phyloP scores from a whole-genome alignment of 805 yeast species.

The Saturnispora dispora region DNA sequence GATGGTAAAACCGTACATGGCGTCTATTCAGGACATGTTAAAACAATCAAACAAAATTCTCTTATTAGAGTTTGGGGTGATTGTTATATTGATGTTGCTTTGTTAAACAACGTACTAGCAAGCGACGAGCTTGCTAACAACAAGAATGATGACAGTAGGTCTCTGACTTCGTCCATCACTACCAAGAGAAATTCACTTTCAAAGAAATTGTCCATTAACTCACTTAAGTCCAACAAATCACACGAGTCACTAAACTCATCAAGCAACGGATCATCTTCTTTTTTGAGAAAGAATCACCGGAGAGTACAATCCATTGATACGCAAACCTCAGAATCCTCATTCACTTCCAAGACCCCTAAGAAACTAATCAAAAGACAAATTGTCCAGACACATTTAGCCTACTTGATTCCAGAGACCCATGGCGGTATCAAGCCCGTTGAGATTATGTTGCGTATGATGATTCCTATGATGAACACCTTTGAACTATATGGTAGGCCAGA shows the following conservation, averaged over 20 bases:
- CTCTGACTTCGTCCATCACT: neutral
- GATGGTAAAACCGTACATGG: slow-evolving; percentile 39
- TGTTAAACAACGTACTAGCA: slow-evolving; percentile 13
- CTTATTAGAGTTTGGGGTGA: slow-evolving; percentile 49
- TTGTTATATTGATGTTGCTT: slow-evolving; percentile 35
- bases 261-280: slow-evolving; percentile 10
- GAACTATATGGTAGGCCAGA: slow-evolving; percentile 67
- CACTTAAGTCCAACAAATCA: slow-evolving; percentile 16
- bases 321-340: slow-evolving; percentile 20
- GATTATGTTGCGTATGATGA: slow-evolving; percentile 59
- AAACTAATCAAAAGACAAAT: slow-evolving; percentile 19
- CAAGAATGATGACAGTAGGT: slow-evolving; percentile 18
- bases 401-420: slow-evolving; percentile 56
- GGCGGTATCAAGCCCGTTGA: slow-evolving; percentile 65
- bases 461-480: slow-evolving; percentile 65
- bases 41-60: slow-evolving; percentile 48
- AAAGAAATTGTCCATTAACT: slow-evolving; percentile 24
- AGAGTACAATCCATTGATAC: slow-evolving; percentile 23
- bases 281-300: slow-evolving; percentile 12
- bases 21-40: slow-evolving; percentile 51
- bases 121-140: slow-evolving; percentile 14
- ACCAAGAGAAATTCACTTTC: slow-evolving; percentile 13
- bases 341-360: slow-evolving; percentile 18
- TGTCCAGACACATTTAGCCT: slow-evolving; percentile 23
- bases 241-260: slow-evolving; percentile 12